Evolutionary conservation across 495 filamentous ascomycete genomes (phyloP), one percentile per base, ranked within the genome.

Genomic region (Hypoxylon cercidicola): DNA sequence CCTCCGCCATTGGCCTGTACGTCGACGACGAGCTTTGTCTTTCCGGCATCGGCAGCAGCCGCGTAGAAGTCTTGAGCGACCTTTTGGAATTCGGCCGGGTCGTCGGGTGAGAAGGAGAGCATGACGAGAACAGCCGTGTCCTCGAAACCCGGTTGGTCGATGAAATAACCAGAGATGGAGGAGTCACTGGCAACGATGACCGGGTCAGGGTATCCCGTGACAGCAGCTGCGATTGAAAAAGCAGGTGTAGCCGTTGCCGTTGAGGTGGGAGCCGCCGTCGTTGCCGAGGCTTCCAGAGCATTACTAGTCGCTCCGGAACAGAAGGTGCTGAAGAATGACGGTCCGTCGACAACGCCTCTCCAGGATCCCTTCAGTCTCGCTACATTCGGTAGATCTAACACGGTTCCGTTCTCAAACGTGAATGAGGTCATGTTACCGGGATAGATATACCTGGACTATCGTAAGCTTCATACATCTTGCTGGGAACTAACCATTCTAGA

Each of bases 11-110:
- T 87, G 9, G 73, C 75, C 8, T 81, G 74, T 1, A 87, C 62
- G 60, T 87, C 84, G 48, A 87, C 81, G 34, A 86, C 66, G 4
- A 86, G 67, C 43, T 84, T 85, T 50, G 69, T 81, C 66, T 81
- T 83, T 2, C 78, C 79, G 13, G 71, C 76, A 19, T 73, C 62
- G 39, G 62, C 60, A 23, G 76, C 75, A 23, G 67, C 69, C 9
- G 74, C 62, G 53, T 83, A 72, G 68, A 82, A 81, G 43, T 76
- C 71, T 28, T 74, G 67, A 23, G 72, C 76, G 9, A 79, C 76
- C 6, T 70, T 47, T 62, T 80, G 78, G 71, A 82, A 84, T 20
- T 69, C 59, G 4, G 66, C 37, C 12, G 72, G 50, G 44, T 55
- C 52, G 16, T 55, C 55, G 7, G 71, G 61, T 4, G 53, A 50